Percentiles rank a stretch among this genome's conserved stretches.
phyloP scores from a whole-genome alignment of 768 basidiomycete species.

The Amanita polypyramis region DNA sequence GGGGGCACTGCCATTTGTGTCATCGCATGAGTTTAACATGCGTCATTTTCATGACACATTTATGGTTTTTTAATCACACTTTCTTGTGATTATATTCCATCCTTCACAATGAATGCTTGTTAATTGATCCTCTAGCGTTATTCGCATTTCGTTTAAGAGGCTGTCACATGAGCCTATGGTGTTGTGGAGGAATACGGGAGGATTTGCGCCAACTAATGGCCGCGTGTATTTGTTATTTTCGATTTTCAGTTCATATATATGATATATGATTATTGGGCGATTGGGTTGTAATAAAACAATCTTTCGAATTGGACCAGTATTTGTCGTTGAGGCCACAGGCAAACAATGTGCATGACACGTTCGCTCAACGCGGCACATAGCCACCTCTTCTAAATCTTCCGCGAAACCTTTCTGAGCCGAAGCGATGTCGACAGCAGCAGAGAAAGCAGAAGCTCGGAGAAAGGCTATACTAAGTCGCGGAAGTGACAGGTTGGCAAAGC shows the following conservation, averaged over 20 bases:
- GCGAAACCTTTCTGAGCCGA: background rate
- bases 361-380: background rate
- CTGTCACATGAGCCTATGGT: background rate
- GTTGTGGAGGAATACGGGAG: background rate
- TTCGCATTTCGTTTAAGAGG: background rate
- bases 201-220: background rate
- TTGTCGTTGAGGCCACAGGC: background rate
- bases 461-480: slow-evolving; percentile 69
- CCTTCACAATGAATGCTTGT: background rate
- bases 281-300: background rate
- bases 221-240: background rate
- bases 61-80: slow-evolving; percentile 10
- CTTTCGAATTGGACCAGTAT: background rate
- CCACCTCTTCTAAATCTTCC: background rate
- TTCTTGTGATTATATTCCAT: background rate
- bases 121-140: background rate
- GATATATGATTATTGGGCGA: background rate
- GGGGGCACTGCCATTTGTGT: slow-evolving; percentile 7
- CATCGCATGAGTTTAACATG: slow-evolving; percentile 8
- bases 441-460: slow-evolving; percentile 67
- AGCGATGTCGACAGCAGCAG: slow-evolving; percentile 35
- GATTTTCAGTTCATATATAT: no score
- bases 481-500: slow-evolving; percentile 64
- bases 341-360: background rate
- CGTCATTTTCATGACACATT: background rate